Conservation (phyloP, 306 rosid species). For the Prunus dulcis region DNA sequence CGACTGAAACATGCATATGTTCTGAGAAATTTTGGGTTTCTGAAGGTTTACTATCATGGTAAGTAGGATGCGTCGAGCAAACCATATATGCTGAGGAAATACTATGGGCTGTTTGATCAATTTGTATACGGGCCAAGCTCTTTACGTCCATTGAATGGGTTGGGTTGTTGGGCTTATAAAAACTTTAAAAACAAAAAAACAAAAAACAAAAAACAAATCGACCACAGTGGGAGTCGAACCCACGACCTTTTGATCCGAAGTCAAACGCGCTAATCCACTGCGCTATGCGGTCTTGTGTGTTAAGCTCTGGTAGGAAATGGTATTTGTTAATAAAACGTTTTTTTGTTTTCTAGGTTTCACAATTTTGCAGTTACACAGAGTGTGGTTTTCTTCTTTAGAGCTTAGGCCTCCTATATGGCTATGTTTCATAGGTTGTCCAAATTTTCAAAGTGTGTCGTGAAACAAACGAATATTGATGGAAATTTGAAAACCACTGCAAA, state of each 20-base stretch:
- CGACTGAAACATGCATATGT: neutral
- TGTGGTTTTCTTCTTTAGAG: too few relatives aligned
- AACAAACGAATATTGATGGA: too few relatives aligned
- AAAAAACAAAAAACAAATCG: neutral
- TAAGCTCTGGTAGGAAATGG: accelerated
- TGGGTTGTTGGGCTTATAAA: neutral
- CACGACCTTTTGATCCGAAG: constrained; percentile 32
- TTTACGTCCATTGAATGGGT: neutral
- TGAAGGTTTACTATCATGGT: neutral
- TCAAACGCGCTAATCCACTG: constrained; percentile 32
- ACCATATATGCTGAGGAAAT: too few relatives aligned
- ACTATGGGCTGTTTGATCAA: too few relatives aligned
- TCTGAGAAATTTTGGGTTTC: neutral
- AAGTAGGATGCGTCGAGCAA: neutral
- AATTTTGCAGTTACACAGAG: too few relatives aligned
- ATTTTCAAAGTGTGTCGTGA: too few relatives aligned
- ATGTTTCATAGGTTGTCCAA: too few relatives aligned
- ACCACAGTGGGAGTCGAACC: constrained; percentile 34
- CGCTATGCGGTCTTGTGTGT: constrained; percentile 15
- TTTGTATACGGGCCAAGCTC: too few relatives aligned
- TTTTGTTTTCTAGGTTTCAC: neutral
- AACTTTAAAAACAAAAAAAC: neutral
- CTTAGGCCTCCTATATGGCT: too few relatives aligned
- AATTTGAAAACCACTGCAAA: too few relatives aligned
- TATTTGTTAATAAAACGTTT: accelerated